Evolutionary conservation across 2,329 filamentous ascomycete species (phyloP).

Genomic region (Didymella lethalis): DNA sequence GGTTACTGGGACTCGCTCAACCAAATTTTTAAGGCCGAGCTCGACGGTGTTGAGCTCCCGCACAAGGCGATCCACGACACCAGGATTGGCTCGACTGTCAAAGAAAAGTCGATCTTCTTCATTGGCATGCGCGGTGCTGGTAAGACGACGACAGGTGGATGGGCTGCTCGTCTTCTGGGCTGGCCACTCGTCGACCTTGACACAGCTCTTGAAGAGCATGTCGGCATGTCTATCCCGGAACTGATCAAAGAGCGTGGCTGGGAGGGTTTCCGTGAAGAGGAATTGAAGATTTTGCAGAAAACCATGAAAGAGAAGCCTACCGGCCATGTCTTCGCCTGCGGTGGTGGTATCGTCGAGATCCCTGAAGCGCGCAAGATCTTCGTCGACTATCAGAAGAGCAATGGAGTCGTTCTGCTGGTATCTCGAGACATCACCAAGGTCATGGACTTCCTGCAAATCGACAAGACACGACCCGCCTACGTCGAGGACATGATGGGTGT

Average conservation of each 20-base stretch:
- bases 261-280: slow-evolving; percentile 85
- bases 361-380: slow-evolving; percentile 80
- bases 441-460: slow-evolving; percentile 84
- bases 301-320: slow-evolving; percentile 77
- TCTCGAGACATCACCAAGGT: slow-evolving; percentile 88
- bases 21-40: slow-evolving; percentile 75
- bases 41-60: slow-evolving; percentile 75
- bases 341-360: slow-evolving; percentile 90
- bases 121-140: slow-evolving; percentile 98
- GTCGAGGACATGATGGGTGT: slow-evolving; percentile 91
- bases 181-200: slow-evolving; percentile 88
- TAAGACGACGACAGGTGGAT: slow-evolving; percentile 91
- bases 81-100: slow-evolving; percentile 35
- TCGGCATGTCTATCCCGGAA: slow-evolving; percentile 81
- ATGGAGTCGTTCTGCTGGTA: slow-evolving; percentile 86
- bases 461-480: slow-evolving; percentile 91
- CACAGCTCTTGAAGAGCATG: slow-evolving; percentile 78
- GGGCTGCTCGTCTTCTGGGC: slow-evolving; percentile 78
- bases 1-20: slow-evolving; percentile 96
- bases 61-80: slow-evolving; percentile 48
- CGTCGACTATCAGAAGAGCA: slow-evolving; percentile 73
- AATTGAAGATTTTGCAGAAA: slow-evolving; percentile 75
- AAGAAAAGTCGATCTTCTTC: slow-evolving; percentile 80
- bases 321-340: slow-evolving; percentile 88
- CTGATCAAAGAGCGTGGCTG: slow-evolving; percentile 82